Conservation (phyloP, 179 eudicot genomes). For the Silene coronaria region DNA sequence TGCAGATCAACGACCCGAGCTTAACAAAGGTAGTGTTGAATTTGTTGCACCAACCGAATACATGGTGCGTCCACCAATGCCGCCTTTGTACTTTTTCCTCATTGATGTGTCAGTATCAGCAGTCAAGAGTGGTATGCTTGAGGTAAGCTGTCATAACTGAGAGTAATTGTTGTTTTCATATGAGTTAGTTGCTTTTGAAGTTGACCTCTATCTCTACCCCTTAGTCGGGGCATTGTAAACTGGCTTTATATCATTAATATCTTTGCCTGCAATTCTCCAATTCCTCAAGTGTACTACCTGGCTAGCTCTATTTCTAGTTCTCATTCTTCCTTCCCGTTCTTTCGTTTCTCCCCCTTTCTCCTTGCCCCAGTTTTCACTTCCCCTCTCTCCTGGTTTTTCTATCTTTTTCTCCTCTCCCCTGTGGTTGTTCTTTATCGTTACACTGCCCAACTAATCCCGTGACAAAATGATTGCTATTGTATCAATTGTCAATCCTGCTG, state of each 20-base stretch:
- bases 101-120: constrained; percentile 91
- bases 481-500: no score
- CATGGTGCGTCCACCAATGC: constrained; percentile 99
- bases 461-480: no score
- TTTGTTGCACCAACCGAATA: constrained; percentile 97
- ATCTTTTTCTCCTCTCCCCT: neutral
- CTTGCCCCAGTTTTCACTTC: neutral
- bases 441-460: neutral
- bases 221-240: neutral
- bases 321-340: neutral
- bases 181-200: constrained; percentile 4
- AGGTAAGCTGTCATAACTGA: constrained; percentile 53
- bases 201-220: neutral
- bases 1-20: constrained; percentile 86
- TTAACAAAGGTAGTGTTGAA: constrained; percentile 81
- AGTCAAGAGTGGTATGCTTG: constrained; percentile 91
- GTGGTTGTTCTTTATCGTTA: neutral
- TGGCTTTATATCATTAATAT: neutral
- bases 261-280: neutral
- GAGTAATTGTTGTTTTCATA: neutral
- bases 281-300: neutral
- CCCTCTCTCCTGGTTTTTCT: neutral
- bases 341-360: neutral
- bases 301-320: neutral
- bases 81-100: constrained; percentile 85